A percentile compares a stretch with the other conserved stretches of the same genome.
Conservation (phyloP, 1,139 yeast genomes). For the Nematodospora anomalae region DNA sequence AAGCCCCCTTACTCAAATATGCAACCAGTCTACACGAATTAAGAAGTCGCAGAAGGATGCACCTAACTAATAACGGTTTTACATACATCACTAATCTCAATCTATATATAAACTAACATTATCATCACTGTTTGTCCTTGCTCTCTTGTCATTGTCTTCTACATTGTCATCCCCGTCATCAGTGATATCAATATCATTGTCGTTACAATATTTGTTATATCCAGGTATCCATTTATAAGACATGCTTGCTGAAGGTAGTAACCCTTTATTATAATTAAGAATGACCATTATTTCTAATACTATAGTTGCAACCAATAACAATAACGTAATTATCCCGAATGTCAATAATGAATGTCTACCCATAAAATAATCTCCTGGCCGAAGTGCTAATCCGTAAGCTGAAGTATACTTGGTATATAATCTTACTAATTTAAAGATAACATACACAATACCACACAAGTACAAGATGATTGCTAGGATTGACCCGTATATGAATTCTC, state of each 20-base stretch:
- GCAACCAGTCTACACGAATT: no score
- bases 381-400: slow-evolving; percentile 21
- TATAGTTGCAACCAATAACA: slow-evolving; percentile 39
- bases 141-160: neutral
- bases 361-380: slow-evolving; percentile 42
- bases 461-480: slow-evolving; percentile 31
- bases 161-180: slow-evolving; percentile 6
- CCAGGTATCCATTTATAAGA: slow-evolving; percentile 22
- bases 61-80: no score
- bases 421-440: slow-evolving; percentile 50
- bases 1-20: no score
- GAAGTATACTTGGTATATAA: slow-evolving; percentile 46
- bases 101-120: no score
- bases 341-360: slow-evolving; percentile 49
- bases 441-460: slow-evolving; percentile 48
- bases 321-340: slow-evolving; percentile 48
- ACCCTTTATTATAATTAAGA: slow-evolving; percentile 42
- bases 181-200: slow-evolving; percentile 8
- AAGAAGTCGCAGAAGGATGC: no score
- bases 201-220: slow-evolving; percentile 2
- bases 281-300: slow-evolving; percentile 36
- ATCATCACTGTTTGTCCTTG: neutral
- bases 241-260: slow-evolving; percentile 30
- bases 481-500: slow-evolving; percentile 36
- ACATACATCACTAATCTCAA: no score